A percentile compares a stretch with the other conserved stretches of the same genome.
These are phyloP conservation scores for Agrocybe pediades DNA, from an alignment of 768 basidiomycete species.

Conservation along the genomic window DNA sequence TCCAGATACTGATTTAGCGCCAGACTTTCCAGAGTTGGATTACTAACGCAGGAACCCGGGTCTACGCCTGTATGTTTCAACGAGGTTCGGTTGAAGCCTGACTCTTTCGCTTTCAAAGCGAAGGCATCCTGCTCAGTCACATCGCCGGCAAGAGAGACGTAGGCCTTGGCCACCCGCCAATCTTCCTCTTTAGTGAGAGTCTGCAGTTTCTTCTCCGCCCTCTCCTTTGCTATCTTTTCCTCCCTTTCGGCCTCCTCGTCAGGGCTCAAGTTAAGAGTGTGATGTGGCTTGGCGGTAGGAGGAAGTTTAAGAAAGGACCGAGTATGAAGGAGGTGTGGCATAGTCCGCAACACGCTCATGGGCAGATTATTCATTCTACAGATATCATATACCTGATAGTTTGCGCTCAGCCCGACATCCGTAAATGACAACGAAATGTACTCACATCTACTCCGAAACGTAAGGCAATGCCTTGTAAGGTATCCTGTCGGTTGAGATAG, in stretches of 20 bases:
- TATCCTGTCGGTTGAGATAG: conserved; percentile 58
- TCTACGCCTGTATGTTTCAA: too few species aligned
- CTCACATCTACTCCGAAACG: conserved; percentile 64
- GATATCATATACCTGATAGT: conserved; percentile 51
- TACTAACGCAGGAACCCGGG: conserved; percentile 6
- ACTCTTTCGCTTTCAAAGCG: conserved; percentile 35
- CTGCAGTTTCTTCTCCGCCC: conserved; percentile 63
- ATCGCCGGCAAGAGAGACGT: conserved; percentile 67
- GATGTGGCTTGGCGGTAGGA: conserved; percentile 33
- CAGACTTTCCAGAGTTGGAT: conserved; percentile 39
- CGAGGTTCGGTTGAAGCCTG: conserved; percentile 5
- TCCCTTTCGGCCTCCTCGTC: conserved; percentile 38
- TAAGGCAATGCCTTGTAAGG: conserved; percentile 64
- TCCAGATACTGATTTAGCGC: conserved; percentile 65
- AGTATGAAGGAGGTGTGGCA: conserved; percentile 75
- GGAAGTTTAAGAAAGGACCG: conserved; percentile 60
- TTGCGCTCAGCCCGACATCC: conserved; percentile 2
- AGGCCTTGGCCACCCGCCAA: conserved; percentile 64
- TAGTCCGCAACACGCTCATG: conserved; percentile 62
- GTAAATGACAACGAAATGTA: conserved; percentile 9
- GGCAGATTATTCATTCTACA: conserved; percentile 72
- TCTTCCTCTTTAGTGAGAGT: conserved; percentile 70
- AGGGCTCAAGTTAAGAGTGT: conserved; percentile 14
- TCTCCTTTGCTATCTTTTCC: conserved; percentile 47
- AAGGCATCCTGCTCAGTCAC: conserved; percentile 25